Evolutionary conservation across 1,139 yeast species (phyloP).

Genomic region (Yamadazyma membranifaciens): DNA sequence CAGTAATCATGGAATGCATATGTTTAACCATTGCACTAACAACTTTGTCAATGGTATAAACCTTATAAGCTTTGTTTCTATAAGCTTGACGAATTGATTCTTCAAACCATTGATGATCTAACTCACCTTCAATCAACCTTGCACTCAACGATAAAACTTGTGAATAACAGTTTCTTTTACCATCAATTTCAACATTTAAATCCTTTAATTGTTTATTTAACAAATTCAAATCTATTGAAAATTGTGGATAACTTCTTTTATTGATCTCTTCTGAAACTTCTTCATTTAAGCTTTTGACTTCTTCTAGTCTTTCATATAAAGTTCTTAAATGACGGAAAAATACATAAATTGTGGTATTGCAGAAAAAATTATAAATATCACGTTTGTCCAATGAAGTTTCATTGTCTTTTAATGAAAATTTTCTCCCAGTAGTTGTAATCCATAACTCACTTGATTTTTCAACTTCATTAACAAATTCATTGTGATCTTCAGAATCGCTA

Average conservation of each 20-base stretch:
- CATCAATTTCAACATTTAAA: conserved; percentile 69
- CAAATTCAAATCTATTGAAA: conserved; percentile 85
- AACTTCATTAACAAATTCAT: conserved; percentile 39
- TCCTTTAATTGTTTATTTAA: conserved; percentile 81
- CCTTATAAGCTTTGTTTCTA: conserved; percentile 86
- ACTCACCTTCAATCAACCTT: conserved; percentile 80
- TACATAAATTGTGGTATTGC: conserved; percentile 88
- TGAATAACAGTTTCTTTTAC: conserved; percentile 66
- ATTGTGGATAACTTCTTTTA: conserved; percentile 65
- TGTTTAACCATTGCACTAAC: conserved; percentile 89
- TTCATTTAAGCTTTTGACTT: conserved; percentile 67
- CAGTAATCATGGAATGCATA: conserved; percentile 76
- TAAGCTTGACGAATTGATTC: conserved; percentile 94
- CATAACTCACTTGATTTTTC: conserved; percentile 67
- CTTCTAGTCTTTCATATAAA: conserved; percentile 74
- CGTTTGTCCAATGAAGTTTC: conserved; percentile 27
- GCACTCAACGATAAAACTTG: conserved; percentile 75
- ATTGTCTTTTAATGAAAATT: conserved; percentile 27
- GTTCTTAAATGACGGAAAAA: conserved; percentile 86
- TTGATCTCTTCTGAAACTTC: conserved; percentile 71
- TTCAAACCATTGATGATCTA: conserved; percentile 95
- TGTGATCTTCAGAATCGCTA: conserved; percentile 34
- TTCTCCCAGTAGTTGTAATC: conserved; percentile 49
- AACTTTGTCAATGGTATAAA: conserved; percentile 92
- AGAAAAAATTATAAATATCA: conserved; percentile 71